These are phyloP conservation scores for Betula pendula DNA, from an alignment of 306 rosid genomes.

Conservation along the genomic window DNA sequence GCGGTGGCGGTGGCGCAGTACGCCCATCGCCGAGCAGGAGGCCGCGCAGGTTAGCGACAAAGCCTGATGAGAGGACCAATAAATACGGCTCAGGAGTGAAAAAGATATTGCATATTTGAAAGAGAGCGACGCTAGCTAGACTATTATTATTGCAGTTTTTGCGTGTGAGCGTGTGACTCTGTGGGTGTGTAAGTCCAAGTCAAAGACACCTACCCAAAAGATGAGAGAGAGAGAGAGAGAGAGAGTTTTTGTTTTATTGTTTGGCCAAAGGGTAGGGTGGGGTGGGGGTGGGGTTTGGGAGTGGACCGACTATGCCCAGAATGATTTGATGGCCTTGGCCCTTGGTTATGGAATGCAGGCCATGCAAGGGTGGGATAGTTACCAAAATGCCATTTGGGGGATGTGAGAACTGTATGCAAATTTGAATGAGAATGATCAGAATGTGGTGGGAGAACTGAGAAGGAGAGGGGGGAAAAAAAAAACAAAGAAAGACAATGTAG, in stretches of 20 bases:
- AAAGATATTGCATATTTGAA: background rate
- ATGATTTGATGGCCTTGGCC: constrained; percentile 34
- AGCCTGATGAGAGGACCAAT: background rate
- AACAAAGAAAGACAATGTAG: too few species aligned
- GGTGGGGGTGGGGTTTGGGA: constrained; percentile 12
- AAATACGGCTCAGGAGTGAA: background rate
- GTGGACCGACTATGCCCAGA: constrained; percentile 19
- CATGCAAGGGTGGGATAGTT: background rate
- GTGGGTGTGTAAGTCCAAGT: constrained; percentile 41
- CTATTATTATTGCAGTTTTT: constrained; percentile 24
- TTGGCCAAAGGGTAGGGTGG: constrained; percentile 16
- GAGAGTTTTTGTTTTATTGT: constrained; percentile 38
- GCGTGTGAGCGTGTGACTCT: constrained; percentile 36
- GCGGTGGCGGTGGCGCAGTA: constrained; percentile 38
- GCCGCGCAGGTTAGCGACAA: constrained; percentile 30
- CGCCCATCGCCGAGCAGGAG: constrained; percentile 54
- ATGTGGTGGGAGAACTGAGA: too few species aligned
- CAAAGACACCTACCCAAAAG: constrained; percentile 41
- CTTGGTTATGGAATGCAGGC: background rate
- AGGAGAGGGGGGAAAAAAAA: too few species aligned
- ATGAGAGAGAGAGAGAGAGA: constrained; percentile 4
- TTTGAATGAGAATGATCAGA: too few species aligned
- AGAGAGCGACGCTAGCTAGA: background rate
- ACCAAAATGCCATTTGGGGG: constrained; percentile 18
- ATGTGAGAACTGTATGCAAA: background rate